Evolutionary conservation across 1,139 yeast genomes (phyloP).

Genomic region (Candida tetrigidarum): DNA sequence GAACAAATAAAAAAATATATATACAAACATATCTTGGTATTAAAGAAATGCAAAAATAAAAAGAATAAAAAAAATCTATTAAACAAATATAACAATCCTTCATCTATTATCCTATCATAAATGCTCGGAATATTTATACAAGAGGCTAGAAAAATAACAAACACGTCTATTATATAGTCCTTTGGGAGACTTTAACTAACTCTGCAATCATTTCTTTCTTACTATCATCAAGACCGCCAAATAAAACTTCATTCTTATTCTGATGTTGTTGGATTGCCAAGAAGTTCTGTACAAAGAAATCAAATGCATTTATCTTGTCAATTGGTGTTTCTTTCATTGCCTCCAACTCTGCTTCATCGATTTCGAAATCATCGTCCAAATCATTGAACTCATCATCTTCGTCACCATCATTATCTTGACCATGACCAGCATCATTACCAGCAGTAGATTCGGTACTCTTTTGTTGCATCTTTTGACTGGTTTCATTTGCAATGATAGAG

Average conservation of each 20-base stretch:
- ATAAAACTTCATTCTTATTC: slow-evolving; percentile 39
- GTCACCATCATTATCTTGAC: too few species aligned
- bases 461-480: slow-evolving; percentile 29
- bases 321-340: slow-evolving; percentile 57
- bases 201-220: slow-evolving; percentile 39
- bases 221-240: slow-evolving; percentile 39
- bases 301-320: slow-evolving; percentile 51
- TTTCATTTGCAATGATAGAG: slow-evolving; percentile 44
- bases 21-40: neutral
- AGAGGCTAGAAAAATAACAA: too few species aligned
- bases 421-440: too few species aligned
- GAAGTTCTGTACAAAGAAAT: slow-evolving; percentile 40
- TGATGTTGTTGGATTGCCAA: slow-evolving; percentile 38
- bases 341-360: slow-evolving; percentile 58
- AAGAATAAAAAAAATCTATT: neutral
- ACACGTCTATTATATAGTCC: slow-evolving; percentile 5
- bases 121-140: too few species aligned
- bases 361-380: slow-evolving; percentile 46
- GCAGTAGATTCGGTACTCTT: slow-evolving; percentile 23
- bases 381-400: slow-evolving; percentile 36
- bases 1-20: neutral
- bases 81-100: neutral
- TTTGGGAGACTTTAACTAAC: slow-evolving; percentile 30
- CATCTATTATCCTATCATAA: too few species aligned
- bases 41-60: neutral